phyloP scores from a whole-genome alignment of 2,329 filamentous ascomycete species.

The Phyllosticta citrichinensis region DNA sequence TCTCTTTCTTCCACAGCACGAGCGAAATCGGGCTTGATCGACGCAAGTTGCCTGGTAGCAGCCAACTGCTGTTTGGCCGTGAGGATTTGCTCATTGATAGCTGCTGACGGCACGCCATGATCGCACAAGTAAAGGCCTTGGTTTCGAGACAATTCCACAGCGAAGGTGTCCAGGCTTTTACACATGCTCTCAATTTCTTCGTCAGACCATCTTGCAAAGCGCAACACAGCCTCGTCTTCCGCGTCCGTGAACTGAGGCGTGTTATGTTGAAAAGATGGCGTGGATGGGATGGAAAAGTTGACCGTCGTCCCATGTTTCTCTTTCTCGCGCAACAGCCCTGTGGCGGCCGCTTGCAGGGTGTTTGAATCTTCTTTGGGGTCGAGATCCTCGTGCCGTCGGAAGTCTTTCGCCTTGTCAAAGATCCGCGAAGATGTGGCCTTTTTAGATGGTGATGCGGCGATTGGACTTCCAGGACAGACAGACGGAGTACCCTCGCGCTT shows the following conservation, averaged over 20 bases:
- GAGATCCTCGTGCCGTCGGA: conserved; percentile 2
- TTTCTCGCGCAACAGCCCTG: neutral
- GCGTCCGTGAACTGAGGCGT: neutral
- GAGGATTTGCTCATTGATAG: neutral
- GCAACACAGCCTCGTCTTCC: neutral
- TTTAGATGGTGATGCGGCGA: neutral
- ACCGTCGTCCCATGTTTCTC: neutral
- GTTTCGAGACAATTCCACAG: neutral
- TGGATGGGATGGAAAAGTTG: neutral
- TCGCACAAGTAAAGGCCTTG: neutral
- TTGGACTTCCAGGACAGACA: neutral
- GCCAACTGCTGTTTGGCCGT: neutral
- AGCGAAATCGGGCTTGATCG: neutral
- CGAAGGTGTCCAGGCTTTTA: neutral
- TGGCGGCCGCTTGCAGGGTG: neutral
- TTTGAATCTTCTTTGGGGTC: neutral
- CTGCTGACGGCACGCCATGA: neutral
- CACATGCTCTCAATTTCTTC: neutral
- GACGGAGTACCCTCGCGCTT: neutral
- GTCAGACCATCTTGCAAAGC: neutral
- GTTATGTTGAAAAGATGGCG: neutral
- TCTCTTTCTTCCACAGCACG: neutral
- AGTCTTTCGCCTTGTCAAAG: conserved; percentile 1
- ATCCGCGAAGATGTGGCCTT: neutral
- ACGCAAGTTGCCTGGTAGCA: neutral